Evolutionary conservation across 495 filamentous ascomycete species (phyloP).

Genomic region (Trichoderma reesei): DNA sequence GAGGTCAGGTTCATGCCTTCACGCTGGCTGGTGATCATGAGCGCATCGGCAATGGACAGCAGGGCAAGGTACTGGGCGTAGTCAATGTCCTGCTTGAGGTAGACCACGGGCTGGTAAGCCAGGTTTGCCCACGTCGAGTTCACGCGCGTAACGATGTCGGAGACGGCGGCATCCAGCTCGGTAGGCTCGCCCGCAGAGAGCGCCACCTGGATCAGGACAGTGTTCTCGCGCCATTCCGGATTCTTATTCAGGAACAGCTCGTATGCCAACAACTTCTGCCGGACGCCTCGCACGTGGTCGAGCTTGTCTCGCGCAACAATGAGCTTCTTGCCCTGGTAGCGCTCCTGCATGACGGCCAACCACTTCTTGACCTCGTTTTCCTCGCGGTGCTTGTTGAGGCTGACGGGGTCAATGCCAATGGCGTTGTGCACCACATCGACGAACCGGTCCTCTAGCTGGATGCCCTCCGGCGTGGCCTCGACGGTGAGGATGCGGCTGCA

Average conservation of each 20-base stretch:
- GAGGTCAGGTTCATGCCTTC: constrained; percentile 94
- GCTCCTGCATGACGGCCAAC: constrained; percentile 66
- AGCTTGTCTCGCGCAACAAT: constrained; percentile 91
- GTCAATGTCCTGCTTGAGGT: constrained; percentile 85
- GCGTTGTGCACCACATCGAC: constrained; percentile 68
- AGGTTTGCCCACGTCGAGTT: constrained; percentile 82
- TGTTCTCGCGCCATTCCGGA: constrained; percentile 76
- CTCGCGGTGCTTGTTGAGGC: constrained; percentile 59
- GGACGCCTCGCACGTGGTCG: constrained; percentile 78
- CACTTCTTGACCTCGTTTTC: constrained; percentile 64
- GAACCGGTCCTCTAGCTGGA: constrained; percentile 87
- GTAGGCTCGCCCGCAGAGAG: constrained; percentile 78
- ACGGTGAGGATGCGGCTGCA: constrained; percentile 80
- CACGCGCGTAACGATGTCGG: constrained; percentile 85
- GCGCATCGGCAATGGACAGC: constrained; percentile 73
- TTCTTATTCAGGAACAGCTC: constrained; percentile 90
- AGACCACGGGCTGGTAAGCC: constrained; percentile 84
- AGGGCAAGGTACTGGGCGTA: constrained; percentile 85
- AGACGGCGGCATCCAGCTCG: constrained; percentile 76
- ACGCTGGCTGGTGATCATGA: constrained; percentile 87
- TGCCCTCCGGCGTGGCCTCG: constrained; percentile 75
- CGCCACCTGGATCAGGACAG: constrained; percentile 86
- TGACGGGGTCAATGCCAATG: constrained; percentile 78
- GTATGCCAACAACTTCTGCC: constrained; percentile 85
- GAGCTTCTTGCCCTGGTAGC: constrained; percentile 74